These are phyloP conservation scores for Cladosporium cucumerinum DNA, from an alignment of 2,329 filamentous ascomycete genomes.

Conservation along the genomic window DNA sequence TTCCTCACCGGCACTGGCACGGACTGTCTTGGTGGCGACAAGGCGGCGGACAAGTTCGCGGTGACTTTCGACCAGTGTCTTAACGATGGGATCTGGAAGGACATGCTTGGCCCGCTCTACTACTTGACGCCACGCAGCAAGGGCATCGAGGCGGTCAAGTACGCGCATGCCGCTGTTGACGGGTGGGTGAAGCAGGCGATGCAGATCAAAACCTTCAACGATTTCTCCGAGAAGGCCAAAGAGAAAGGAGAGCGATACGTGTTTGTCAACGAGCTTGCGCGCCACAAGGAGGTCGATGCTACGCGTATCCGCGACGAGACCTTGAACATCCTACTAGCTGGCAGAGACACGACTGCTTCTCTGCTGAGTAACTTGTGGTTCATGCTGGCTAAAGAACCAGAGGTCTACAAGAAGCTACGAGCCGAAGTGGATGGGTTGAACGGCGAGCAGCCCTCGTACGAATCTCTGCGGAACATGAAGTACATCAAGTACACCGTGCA, in stretches of 20 bases:
- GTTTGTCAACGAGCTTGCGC: constrained; percentile 57
- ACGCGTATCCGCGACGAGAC: constrained; percentile 41
- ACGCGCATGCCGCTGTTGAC: constrained; percentile 14
- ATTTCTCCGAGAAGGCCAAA: constrained; percentile 15
- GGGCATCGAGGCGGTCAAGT: constrained; percentile 16
- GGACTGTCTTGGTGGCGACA: constrained; percentile 20
- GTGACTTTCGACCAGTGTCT: constrained; percentile 35
- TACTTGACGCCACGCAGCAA: constrained; percentile 12
- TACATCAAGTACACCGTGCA: constrained; percentile 59
- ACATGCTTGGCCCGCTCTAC: constrained; percentile 17
- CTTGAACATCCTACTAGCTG: constrained; percentile 49
- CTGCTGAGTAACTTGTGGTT: constrained; percentile 43
- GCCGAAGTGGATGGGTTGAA: constrained; percentile 23
- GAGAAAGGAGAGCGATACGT: constrained; percentile 45
- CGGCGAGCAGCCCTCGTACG: constrained; percentile 41
- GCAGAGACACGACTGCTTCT: constrained; percentile 51
- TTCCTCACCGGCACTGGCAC: constrained; percentile 58
- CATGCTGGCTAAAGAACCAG: constrained; percentile 22
- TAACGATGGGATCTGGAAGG: constrained; percentile 9
- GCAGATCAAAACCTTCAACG: constrained; percentile 9
- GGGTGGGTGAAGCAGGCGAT: constrained; percentile 22
- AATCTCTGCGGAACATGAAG: constrained; percentile 25
- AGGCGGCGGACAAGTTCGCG: constrained; percentile 5
- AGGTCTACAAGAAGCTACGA: constrained; percentile 24
- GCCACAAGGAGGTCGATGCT: constrained; percentile 43